These are phyloP conservation scores for Fusarium coffeatum DNA, from an alignment of 2,329 filamentous ascomycete species.

Conservation along the genomic window DNA sequence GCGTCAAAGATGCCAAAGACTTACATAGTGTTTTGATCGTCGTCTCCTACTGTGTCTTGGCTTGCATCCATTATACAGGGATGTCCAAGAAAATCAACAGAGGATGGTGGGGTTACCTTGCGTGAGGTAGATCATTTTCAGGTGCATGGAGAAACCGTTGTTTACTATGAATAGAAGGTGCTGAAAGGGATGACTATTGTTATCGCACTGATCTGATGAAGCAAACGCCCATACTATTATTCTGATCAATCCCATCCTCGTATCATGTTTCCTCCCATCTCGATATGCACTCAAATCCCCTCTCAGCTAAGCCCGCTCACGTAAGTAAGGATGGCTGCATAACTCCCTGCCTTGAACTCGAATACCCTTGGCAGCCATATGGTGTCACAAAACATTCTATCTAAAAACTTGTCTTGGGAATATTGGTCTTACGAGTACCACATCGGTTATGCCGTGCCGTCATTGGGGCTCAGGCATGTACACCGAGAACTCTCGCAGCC, in stretches of 20 bases:
- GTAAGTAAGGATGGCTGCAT: slow-evolving; percentile 4
- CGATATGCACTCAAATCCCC: slow-evolving; percentile 1
- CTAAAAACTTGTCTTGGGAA: slow-evolving; percentile 11
- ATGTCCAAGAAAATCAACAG: slow-evolving; percentile 2
- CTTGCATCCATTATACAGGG: slow-evolving; percentile 1
- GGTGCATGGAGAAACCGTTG: slow-evolving; percentile 12
- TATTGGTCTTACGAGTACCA: slow-evolving; percentile 15
- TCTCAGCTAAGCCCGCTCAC: slow-evolving; percentile 5
- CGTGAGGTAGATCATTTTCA: slow-evolving; percentile 14
- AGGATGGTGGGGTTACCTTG: slow-evolving; percentile 19
- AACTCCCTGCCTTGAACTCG: slow-evolving; percentile 5
- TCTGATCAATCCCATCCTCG: not conserved
- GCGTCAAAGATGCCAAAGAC: slow-evolving; percentile 7
- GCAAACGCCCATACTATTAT: not conserved
- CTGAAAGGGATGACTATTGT: not conserved
- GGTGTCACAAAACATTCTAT: slow-evolving; percentile 22
- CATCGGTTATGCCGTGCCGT: slow-evolving; percentile 25
- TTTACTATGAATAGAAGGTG: slow-evolving; percentile 27
- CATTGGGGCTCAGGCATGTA: slow-evolving; percentile 9
- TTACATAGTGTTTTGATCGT: slow-evolving; percentile 22
- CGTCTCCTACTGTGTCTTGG: slow-evolving; percentile 14
- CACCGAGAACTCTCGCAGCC: slow-evolving; percentile 10
- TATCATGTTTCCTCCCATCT: not conserved
- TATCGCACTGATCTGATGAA: slow-evolving; percentile 3
- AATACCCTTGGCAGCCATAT: slow-evolving; percentile 7